Conservation (phyloP, 495 filamentous ascomycete species). For the Platismatia glauca region DNA sequence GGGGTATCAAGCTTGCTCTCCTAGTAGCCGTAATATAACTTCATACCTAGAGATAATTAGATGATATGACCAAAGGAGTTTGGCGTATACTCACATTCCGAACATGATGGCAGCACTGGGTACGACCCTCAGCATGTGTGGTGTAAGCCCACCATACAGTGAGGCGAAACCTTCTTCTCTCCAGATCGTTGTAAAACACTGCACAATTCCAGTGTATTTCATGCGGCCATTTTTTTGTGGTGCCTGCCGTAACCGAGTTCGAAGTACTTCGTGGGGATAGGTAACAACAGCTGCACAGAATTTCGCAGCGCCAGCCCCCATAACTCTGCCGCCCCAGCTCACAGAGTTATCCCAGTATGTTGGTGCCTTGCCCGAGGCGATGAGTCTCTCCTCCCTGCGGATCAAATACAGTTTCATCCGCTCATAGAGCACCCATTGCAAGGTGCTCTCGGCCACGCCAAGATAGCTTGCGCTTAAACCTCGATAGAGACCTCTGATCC, state of each 20-base stretch:
- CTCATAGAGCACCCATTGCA: slow-evolving; percentile 53
- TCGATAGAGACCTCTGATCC: slow-evolving; percentile 45
- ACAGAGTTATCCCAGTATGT: slow-evolving; percentile 41
- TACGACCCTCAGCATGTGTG: slow-evolving; percentile 53
- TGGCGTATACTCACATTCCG: slow-evolving; percentile 50
- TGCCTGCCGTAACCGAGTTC: slow-evolving; percentile 48
- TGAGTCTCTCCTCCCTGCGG: slow-evolving; percentile 33
- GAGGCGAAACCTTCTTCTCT: slow-evolving; percentile 49
- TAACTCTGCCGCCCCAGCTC: slow-evolving; percentile 39
- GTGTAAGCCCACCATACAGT: slow-evolving; percentile 50
- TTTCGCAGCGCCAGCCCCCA: slow-evolving; percentile 46
- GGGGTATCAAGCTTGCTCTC: slow-evolving; percentile 20
- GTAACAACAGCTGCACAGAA: slow-evolving; percentile 47
- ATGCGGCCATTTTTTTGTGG: slow-evolving; percentile 35
- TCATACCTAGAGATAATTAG: slow-evolving; percentile 43
- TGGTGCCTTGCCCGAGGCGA: slow-evolving; percentile 28
- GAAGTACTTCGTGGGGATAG: slow-evolving; percentile 52
- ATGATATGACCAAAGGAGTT: neutral
- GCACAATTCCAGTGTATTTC: slow-evolving; percentile 48
- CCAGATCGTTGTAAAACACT: slow-evolving; percentile 46
- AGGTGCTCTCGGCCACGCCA: slow-evolving; percentile 46
- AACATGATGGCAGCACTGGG: slow-evolving; percentile 92
- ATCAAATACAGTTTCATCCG: slow-evolving; percentile 44
- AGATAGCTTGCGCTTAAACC: slow-evolving; percentile 48
- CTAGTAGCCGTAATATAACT: slow-evolving; percentile 51